Conservation (phyloP, 192 early-diverging fungal genomes). For the Spinellus fusiger region DNA sequence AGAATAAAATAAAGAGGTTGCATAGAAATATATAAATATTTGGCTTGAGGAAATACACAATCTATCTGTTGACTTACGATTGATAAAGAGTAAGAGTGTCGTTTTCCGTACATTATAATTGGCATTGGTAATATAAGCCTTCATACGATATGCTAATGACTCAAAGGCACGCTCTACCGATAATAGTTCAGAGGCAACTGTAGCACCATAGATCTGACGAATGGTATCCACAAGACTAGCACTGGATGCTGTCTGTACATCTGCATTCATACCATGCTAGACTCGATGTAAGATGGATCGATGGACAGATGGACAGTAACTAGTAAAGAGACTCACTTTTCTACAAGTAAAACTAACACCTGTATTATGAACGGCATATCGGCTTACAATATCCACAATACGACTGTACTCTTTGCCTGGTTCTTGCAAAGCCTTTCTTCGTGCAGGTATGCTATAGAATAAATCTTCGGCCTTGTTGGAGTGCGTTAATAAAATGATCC, state of each 20-base stretch:
- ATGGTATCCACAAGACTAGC: conserved; percentile 72
- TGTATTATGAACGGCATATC: conserved; percentile 92
- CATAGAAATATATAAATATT: neutral
- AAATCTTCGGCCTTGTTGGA: conserved; percentile 76
- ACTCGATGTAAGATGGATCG: neutral
- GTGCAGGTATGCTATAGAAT: conserved; percentile 89
- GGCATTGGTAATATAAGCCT: conserved; percentile 84
- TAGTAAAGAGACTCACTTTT: too few species aligned
- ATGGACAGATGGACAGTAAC: too few species aligned
- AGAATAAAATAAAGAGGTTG: neutral
- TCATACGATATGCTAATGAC: conserved; percentile 52
- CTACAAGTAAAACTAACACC: conserved; percentile 82
- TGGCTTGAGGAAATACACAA: neutral
- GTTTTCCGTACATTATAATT: conserved; percentile 85
- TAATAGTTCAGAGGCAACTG: conserved; percentile 74
- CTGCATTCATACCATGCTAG: conserved; percentile 41
- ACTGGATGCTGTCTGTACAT: conserved; percentile 65
- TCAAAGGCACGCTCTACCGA: conserved; percentile 47
- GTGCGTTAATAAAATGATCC: neutral
- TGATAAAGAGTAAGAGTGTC: conserved; percentile 90
- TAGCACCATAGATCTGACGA: conserved; percentile 75
- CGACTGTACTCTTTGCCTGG: conserved; percentile 84
- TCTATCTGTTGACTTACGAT: conserved; percentile 53
- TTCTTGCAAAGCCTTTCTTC: conserved; percentile 81
- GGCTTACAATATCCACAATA: conserved; percentile 82